These are phyloP conservation scores for Aspergillus oerlinghausenensis DNA, from an alignment of 2,329 filamentous ascomycete genomes.

Conservation along the genomic window DNA sequence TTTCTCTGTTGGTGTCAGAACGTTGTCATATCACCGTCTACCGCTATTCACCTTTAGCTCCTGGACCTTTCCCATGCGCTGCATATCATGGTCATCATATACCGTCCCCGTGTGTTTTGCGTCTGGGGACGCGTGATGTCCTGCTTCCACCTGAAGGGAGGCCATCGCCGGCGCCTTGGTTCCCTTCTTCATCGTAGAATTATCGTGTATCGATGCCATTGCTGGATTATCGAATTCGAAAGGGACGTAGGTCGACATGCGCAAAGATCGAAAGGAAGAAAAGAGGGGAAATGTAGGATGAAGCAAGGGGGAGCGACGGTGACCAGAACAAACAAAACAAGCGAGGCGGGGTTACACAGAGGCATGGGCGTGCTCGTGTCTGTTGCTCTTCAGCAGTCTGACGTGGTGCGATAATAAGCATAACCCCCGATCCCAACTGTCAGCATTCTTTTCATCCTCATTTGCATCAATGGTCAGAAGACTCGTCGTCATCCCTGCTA, in stretches of 20 bases:
- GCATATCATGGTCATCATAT: slow-evolving; percentile 25
- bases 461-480: background rate
- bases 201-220: background rate
- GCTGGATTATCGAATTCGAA: background rate
- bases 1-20: slow-evolving; percentile 21
- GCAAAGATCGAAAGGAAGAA: background rate
- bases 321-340: background rate
- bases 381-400: background rate
- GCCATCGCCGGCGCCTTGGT: background rate
- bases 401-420: background rate
- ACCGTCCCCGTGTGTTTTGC: slow-evolving; percentile 7
- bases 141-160: slow-evolving; percentile 6
- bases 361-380: background rate
- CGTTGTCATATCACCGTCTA: background rate
- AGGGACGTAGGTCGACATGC: background rate
- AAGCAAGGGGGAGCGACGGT: background rate
- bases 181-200: background rate
- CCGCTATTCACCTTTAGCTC: slow-evolving; percentile 21
- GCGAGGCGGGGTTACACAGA: background rate
- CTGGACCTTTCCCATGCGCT: slow-evolving; percentile 28
- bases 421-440: background rate
- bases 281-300: background rate
- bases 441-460: background rate
- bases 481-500: background rate
- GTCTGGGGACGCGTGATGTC: background rate